Percentiles rank a stretch among this genome's conserved stretches.
phyloP scores from a whole-genome alignment of 176 grass and related monocot species.

The Aegilops longissima region DNA sequence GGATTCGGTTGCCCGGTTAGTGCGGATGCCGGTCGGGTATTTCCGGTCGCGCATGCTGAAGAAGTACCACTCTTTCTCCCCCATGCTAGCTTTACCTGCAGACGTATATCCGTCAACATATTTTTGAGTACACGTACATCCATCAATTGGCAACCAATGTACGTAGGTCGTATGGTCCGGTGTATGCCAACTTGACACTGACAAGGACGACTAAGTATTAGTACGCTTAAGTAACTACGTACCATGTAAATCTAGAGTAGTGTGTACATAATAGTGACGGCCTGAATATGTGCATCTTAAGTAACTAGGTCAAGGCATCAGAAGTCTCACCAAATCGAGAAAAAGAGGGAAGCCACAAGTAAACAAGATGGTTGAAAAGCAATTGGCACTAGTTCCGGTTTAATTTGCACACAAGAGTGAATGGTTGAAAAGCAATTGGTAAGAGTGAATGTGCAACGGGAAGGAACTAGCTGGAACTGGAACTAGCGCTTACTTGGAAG shows the following conservation, averaged over 20 bases:
- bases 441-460: not conserved
- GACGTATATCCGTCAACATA: not conserved
- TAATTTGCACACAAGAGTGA: not conserved
- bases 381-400: not conserved
- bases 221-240: not conserved
- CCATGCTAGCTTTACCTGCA: slow-evolving; percentile 82
- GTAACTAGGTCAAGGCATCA: not conserved
- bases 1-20: slow-evolving; percentile 74
- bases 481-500: slow-evolving; percentile 28
- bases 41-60: slow-evolving; percentile 83
- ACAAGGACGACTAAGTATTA: not conserved
- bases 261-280: not conserved
- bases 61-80: slow-evolving; percentile 89
- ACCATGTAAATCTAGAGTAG: not conserved
- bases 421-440: not conserved
- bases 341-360: not conserved
- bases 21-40: slow-evolving; percentile 73
- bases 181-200: not conserved
- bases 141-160: not conserved
- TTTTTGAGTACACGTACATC: not conserved
- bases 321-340: slow-evolving; percentile 31
- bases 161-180: not conserved
- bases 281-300: not conserved
- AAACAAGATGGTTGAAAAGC: not conserved
- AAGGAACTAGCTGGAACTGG: not conserved